Evolutionary conservation across 768 basidiomycete species (phyloP), one percentile per base, ranked within the genome.

Genomic region (Suillus sp.): DNA sequence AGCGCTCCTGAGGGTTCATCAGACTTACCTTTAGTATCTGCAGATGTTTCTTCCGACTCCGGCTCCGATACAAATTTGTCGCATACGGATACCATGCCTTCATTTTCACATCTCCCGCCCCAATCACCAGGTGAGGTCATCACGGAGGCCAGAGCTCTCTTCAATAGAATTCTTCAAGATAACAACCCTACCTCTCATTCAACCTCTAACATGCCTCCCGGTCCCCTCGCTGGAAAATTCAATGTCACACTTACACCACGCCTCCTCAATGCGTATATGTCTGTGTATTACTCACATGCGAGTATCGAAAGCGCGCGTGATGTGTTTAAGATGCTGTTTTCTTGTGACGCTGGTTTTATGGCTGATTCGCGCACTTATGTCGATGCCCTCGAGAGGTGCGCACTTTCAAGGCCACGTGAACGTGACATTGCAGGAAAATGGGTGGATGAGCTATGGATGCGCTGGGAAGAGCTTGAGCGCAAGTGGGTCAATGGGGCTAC

Each of bases 261-360:
- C 1, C 82, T 97, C 7, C 68, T 95, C 66, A 92, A 90, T 67
- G 85, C 94, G 3, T 98, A 93, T 71, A 78, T 97, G 57, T 86
- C 90, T 14, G 90, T 95, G 0, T 84, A 88, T 71, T 90, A 90
- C 68, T 72, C 75, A 2, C 89, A 90, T 66, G 75, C 81, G 4
- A 70, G 81, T 11, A 75, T 95, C 47, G 80, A 84, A 32, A 70
- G 70, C 2, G 77, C 84, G 2, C 75, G 77, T 34, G 78, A 80
- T 9, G 72, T 81, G 9, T 94, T 90, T 72, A 73, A 80, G 64
- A 73, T 71, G 4, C 64, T 89, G 3, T 91, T 84, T 64, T 42
- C 59, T 4, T 3, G 18, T 20, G 34, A 6, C 20, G 53, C 37
- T 8, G 76, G 69, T 1, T 72, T 89, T 1, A 61, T 63, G 51